Percentiles rank a stretch among this genome's conserved stretches.
phyloP scores from a whole-genome alignment of 371 early-diverging fungal species.

The Mucor piriformis region DNA sequence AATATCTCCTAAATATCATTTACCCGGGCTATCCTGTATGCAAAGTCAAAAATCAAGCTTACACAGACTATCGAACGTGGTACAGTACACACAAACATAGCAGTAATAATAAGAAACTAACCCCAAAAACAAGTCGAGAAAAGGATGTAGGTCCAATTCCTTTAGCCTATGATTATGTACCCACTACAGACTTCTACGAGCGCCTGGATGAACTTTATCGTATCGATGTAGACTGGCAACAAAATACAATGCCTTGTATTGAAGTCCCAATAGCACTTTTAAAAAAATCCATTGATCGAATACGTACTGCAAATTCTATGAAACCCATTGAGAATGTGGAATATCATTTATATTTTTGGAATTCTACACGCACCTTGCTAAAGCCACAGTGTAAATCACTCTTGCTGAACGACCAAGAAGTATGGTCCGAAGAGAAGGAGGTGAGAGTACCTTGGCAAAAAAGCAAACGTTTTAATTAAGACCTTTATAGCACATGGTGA shows the following conservation, averaged over 20 bases:
- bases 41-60: constrained; percentile 28
- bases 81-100: background rate
- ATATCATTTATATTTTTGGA: constrained; percentile 30
- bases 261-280: constrained; percentile 8
- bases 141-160: constrained; percentile 13
- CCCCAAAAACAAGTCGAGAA: constrained; percentile 11
- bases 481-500: constrained; percentile 5
- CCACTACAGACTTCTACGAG: constrained; percentile 29
- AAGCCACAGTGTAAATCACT: constrained; percentile 25
- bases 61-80: constrained; percentile 28
- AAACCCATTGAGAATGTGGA: constrained; percentile 7
- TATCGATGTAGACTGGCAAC: constrained; percentile 21
- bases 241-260: background rate
- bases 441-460: background rate
- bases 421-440: constrained; percentile 14
- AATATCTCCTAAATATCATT: constrained; percentile 21
- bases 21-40: constrained; percentile 30
- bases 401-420: constrained; percentile 7
- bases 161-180: constrained; percentile 28
- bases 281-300: constrained; percentile 22
- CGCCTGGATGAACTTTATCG: constrained; percentile 23
- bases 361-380: constrained; percentile 23
- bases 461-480: background rate
- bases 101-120: background rate
- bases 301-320: background rate